Evolutionary conservation across 2,329 filamentous ascomycete genomes (phyloP).

Genomic region (Aureobasidium sp.): DNA sequence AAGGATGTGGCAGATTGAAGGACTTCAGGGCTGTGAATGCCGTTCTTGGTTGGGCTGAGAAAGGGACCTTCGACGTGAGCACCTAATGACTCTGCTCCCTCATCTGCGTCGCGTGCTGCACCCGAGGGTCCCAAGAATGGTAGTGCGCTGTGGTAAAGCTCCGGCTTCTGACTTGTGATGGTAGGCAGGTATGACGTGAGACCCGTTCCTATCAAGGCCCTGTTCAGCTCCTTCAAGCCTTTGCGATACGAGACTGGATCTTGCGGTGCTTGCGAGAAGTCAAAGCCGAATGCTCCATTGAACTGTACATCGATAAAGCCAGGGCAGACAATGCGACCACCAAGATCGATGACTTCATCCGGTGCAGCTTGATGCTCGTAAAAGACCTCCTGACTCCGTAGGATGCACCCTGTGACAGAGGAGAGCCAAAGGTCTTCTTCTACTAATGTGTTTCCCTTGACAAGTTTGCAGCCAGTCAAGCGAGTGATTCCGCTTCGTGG

Average conservation of each 20-base stretch:
- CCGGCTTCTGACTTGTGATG: conserved; percentile 69
- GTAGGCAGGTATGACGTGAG: conserved; percentile 87
- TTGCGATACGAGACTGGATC: conserved; percentile 61
- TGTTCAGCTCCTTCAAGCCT: conserved; percentile 65
- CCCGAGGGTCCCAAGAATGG: conserved; percentile 72
- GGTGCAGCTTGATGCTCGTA: conserved; percentile 64
- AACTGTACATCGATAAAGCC: conserved; percentile 88
- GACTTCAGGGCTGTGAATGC: conserved; percentile 71
- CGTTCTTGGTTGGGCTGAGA: conserved; percentile 73
- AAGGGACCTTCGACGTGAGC: conserved; percentile 91
- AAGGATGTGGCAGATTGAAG: conserved; percentile 58
- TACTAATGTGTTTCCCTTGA: conserved; percentile 61
- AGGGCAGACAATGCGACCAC: conserved; percentile 74
- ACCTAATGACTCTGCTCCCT: conserved; percentile 80
- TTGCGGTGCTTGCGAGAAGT: conserved; percentile 70
- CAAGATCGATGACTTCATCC: conserved; percentile 69
- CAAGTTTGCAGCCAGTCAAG: conserved; percentile 63
- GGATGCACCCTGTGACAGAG: conserved; percentile 71
- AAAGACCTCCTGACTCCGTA: conserved; percentile 59
- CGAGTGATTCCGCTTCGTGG: conserved; percentile 52
- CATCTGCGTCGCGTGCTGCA: conserved; percentile 48
- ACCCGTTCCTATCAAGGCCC: conserved; percentile 64
- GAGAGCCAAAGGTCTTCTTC: conserved; percentile 84
- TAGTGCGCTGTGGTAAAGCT: conserved; percentile 75
- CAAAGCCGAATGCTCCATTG: conserved; percentile 88